Evolutionary conservation across 352 stramenopile genomes (phyloP).

Genomic region (Globisporangium echinulatum): DNA sequence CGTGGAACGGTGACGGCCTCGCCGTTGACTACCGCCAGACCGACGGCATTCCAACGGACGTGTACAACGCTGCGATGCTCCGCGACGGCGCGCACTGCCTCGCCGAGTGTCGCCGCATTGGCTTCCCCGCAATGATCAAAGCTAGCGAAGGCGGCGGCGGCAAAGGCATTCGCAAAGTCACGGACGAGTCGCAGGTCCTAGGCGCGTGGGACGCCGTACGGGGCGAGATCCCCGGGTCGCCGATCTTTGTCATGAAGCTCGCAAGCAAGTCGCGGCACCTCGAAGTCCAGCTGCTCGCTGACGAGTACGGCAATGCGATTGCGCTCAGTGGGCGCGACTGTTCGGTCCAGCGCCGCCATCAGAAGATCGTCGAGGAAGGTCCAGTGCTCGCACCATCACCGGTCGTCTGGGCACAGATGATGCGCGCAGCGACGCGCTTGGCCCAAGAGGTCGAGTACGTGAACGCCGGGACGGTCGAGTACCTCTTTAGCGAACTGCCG

Average conservation of each 20-base stretch:
- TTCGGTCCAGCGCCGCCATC: slow-evolving; percentile 98
- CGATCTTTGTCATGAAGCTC: slow-evolving; percentile 99
- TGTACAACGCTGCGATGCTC: slow-evolving; percentile 94
- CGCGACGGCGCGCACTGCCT: slow-evolving; percentile 88
- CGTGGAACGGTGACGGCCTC: slow-evolving; percentile 98
- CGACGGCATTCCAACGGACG: slow-evolving; percentile 88
- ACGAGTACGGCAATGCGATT: slow-evolving; percentile 98
- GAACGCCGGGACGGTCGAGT: slow-evolving; percentile 99
- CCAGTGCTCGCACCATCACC: slow-evolving; percentile 90
- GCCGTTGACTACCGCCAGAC: slow-evolving; percentile 87
- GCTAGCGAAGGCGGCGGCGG: slow-evolving; percentile 97
- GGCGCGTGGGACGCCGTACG: slow-evolving; percentile 96
- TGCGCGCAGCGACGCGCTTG: slow-evolving; percentile 94
- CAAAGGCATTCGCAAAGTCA: slow-evolving; percentile 98
- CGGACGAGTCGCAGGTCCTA: slow-evolving; percentile 87
- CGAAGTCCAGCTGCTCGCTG: slow-evolving; percentile 98
- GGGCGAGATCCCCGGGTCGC: slow-evolving; percentile 96
- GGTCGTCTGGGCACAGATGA: slow-evolving; percentile 98
- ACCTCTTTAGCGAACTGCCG: slow-evolving; percentile 95
- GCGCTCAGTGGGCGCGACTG: slow-evolving; percentile 99
- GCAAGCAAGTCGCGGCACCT: slow-evolving; percentile 96
- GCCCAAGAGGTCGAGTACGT: slow-evolving; percentile 98
- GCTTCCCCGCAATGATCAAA: slow-evolving; percentile 99
- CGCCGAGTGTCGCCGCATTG: slow-evolving; percentile 93
- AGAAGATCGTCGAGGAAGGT: slow-evolving; percentile 99